These are phyloP conservation scores for Vitis rotundifolia DNA, from an alignment of 164 flowering plant species.

Conservation along the genomic window DNA sequence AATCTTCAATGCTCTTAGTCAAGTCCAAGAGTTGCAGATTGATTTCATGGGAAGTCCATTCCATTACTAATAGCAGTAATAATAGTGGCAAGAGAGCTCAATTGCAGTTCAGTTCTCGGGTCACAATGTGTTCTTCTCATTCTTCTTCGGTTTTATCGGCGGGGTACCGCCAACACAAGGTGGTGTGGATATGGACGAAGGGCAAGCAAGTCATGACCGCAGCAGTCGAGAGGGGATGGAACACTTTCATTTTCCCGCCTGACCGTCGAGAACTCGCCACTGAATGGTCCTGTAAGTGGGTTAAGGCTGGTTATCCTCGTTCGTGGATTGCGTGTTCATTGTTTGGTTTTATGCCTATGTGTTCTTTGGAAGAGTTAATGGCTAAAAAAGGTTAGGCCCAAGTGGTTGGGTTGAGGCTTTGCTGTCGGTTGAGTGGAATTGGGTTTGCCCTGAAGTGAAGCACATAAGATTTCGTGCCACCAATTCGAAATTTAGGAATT, in stretches of 20 bases:
- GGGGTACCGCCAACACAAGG: conserved; percentile 29
- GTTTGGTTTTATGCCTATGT: not conserved
- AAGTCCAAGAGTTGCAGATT: conserved; percentile 19
- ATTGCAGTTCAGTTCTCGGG: not conserved
- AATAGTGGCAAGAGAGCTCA: not conserved
- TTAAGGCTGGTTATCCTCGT: not conserved
- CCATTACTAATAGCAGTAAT: not conserved
- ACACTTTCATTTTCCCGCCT: conserved; percentile 66
- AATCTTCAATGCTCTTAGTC: conserved; percentile 6
- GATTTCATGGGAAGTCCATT: not conserved
- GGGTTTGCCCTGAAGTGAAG: no score
- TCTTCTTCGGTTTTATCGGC: not conserved
- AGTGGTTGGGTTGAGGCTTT: no score
- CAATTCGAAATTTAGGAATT: no score
- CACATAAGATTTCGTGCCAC: no score
- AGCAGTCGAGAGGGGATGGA: conserved; percentile 91
- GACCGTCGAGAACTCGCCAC: conserved; percentile 42
- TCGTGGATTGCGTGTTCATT: not conserved
- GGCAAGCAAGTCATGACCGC: conserved; percentile 84
- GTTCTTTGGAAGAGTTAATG: not conserved
- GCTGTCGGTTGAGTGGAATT: no score
- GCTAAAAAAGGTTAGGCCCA: no score
- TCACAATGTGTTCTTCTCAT: conserved; percentile 20
- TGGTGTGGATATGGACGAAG: conserved; percentile 91
- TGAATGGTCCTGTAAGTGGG: conserved; percentile 74